phyloP scores from a whole-genome alignment of 169 alveolate genomes.

The Eimeria sp. region DNA sequence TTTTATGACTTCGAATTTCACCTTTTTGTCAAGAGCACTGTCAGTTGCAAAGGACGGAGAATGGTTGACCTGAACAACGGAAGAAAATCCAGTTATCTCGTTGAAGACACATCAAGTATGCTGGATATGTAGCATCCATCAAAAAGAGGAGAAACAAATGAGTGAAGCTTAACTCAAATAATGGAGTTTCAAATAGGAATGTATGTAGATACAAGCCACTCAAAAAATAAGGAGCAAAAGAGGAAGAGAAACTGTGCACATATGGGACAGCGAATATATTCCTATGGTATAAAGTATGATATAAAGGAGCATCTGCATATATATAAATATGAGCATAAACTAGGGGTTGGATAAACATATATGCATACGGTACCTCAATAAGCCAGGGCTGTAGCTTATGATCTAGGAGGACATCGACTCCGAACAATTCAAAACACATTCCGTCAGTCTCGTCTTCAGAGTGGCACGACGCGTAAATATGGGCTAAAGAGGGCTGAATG shows the following conservation, averaged over 20 bases:
- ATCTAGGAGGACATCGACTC: slow-evolving; percentile 91
- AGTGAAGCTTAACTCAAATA: background rate
- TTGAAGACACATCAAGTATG: background rate
- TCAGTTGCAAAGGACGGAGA: slow-evolving; percentile 90
- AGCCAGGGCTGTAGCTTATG: slow-evolving; percentile 90
- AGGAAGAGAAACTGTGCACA: no score
- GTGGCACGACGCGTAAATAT: slow-evolving; percentile 91
- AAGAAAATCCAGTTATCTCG: background rate
- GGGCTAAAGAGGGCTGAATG: slow-evolving; percentile 91
- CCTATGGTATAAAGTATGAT: background rate
- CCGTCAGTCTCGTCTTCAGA: slow-evolving; percentile 91
- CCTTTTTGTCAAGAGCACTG: slow-evolving; percentile 88
- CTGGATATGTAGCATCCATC: background rate
- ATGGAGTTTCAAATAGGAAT: background rate
- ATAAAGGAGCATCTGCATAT: background rate
- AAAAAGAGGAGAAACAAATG: background rate
- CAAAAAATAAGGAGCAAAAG: background rate
- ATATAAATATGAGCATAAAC: background rate
- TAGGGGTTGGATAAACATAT: background rate
- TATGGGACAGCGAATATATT: no score
- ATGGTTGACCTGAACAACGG: slow-evolving; percentile 87
- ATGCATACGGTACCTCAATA: slow-evolving; percentile 83
- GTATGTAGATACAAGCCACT: background rate
- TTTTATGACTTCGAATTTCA: slow-evolving; percentile 88
- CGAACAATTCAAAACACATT: slow-evolving; percentile 94